Evolutionary conservation across 2,329 filamentous ascomycete species (phyloP).

Genomic region (Fusarium albidum): DNA sequence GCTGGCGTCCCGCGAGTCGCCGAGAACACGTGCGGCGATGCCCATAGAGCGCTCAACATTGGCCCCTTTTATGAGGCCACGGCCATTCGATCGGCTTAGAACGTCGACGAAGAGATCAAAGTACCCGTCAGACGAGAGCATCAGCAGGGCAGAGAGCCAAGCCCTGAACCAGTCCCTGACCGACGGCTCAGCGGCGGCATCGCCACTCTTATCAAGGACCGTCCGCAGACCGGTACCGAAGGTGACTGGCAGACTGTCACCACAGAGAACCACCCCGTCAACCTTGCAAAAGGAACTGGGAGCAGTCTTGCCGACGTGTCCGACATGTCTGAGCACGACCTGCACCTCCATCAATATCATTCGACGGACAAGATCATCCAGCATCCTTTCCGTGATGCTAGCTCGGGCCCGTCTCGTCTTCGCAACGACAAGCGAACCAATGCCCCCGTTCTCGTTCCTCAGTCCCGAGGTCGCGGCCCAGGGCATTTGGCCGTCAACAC

Average conservation of each 20-base stretch:
- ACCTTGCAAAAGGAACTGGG: constrained; percentile 44
- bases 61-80: constrained; percentile 48
- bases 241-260: constrained; percentile 50
- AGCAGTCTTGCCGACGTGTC: constrained; percentile 58
- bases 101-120: constrained; percentile 51
- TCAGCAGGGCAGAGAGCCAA: constrained; percentile 2
- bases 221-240: constrained; percentile 28
- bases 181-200: constrained; percentile 27
- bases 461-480: constrained; percentile 13
- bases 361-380: constrained; percentile 41
- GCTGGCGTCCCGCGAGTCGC: constrained; percentile 1
- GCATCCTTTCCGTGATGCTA: constrained; percentile 29
- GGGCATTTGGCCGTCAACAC: constrained; percentile 34
- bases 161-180: constrained; percentile 7
- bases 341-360: constrained; percentile 29
- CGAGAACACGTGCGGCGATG: constrained; percentile 6
- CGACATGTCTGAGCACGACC: constrained; percentile 40
- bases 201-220: constrained; percentile 25
- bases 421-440: constrained; percentile 35
- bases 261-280: constrained; percentile 40
- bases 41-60: constrained; percentile 13
- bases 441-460: constrained; percentile 33
- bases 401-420: constrained; percentile 27
- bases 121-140: constrained; percentile 41
- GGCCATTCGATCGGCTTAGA: constrained; percentile 51